A percentile compares a stretch with the other conserved stretches of the same genome.
Conservation (phyloP, 2,329 filamentous ascomycete genomes). For the Fusarium sp. region DNA sequence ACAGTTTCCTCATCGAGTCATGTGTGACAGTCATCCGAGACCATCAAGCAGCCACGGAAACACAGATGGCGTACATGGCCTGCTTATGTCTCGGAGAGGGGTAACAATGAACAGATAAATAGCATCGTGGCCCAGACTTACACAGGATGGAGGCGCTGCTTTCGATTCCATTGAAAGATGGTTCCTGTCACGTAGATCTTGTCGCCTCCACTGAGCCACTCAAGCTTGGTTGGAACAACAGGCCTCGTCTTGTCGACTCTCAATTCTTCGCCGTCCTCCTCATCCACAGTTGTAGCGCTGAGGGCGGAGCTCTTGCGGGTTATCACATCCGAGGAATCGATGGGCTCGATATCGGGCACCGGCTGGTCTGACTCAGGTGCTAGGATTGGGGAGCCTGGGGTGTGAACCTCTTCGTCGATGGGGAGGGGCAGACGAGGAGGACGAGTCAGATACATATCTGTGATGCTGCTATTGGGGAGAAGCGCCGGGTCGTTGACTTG, state of each 20-base stretch:
- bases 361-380: slow-evolving; percentile 71
- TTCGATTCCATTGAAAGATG: slow-evolving; percentile 96
- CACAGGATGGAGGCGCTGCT: slow-evolving; percentile 87
- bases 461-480: slow-evolving; percentile 66
- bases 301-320: slow-evolving; percentile 67
- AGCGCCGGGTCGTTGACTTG: slow-evolving; percentile 55
- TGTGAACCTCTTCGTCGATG: slow-evolving; percentile 90
- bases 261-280: slow-evolving; percentile 81
- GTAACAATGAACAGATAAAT: slow-evolving; percentile 12
- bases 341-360: slow-evolving; percentile 64
- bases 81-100: slow-evolving; percentile 37
- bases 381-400: slow-evolving; percentile 89
- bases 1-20: slow-evolving; percentile 7
- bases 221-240: slow-evolving; percentile 83
- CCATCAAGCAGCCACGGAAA: slow-evolving; percentile 40
- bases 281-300: slow-evolving; percentile 75
- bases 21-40: slow-evolving; percentile 41
- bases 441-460: slow-evolving; percentile 73
- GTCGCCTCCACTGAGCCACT: slow-evolving; percentile 85
- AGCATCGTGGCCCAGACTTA: slow-evolving; percentile 61
- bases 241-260: slow-evolving; percentile 78
- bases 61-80: slow-evolving; percentile 43
- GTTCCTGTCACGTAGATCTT: slow-evolving; percentile 97
- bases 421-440: slow-evolving; percentile 91
- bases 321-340: slow-evolving; percentile 62